A percentile compares a stretch with the other conserved stretches of the same genome.
These are phyloP conservation scores for Tolypocladium capitatum DNA, from an alignment of 2,329 filamentous ascomycete genomes.

Conservation along the genomic window DNA sequence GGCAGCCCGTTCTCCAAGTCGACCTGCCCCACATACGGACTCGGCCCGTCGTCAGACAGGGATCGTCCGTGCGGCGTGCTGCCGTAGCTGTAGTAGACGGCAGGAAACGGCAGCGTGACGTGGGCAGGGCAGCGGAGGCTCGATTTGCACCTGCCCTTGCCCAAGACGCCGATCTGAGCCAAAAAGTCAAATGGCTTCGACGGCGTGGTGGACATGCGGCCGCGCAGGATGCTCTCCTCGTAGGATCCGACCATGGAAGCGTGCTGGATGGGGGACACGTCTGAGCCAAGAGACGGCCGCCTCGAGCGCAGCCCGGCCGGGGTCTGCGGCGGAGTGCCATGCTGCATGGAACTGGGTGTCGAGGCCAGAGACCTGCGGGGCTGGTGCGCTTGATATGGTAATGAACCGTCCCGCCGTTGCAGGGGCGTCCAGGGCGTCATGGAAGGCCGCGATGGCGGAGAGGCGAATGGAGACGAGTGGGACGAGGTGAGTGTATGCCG, in stretches of 20 bases:
- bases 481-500: conserved; percentile 63
- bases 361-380: conserved; percentile 63
- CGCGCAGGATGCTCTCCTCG: conserved; percentile 88
- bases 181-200: conserved; percentile 87
- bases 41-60: conserved; percentile 71
- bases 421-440: conserved; percentile 14
- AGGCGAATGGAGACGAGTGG: conserved; percentile 28
- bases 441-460: conserved; percentile 22
- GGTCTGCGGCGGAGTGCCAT: conserved; percentile 33
- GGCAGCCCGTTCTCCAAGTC: conserved; percentile 74
- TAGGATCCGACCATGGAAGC: conserved; percentile 97
- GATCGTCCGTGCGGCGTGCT: conserved; percentile 49
- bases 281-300: conserved; percentile 58
- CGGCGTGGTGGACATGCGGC: conserved; percentile 91
- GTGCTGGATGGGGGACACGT: conserved; percentile 67
- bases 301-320: conserved; percentile 41
- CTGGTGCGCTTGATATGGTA: conserved; percentile 66
- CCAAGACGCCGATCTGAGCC: conserved; percentile 88
- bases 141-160: conserved; percentile 76
- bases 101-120: conserved; percentile 80
- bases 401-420: conserved; percentile 43
- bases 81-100: conserved; percentile 90
- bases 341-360: conserved; percentile 26
- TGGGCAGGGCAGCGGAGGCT: conserved; percentile 78
- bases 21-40: conserved; percentile 87